These are phyloP conservation scores for Metrosideros polymorpha DNA, from an alignment of 441 rosid species.

Conservation along the genomic window DNA sequence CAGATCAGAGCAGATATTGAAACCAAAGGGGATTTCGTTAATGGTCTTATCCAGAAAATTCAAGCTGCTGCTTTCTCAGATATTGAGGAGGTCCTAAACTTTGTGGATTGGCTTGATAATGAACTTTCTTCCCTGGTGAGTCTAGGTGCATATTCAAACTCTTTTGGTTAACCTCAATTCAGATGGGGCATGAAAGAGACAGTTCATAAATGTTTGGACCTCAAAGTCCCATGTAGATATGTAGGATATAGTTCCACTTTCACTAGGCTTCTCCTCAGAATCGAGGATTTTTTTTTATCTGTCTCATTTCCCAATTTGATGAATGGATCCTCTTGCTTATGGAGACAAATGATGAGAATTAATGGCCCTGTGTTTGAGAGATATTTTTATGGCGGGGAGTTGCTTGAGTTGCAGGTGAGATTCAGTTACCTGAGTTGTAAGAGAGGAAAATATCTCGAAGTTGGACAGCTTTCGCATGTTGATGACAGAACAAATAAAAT, in stretches of 20 bases:
- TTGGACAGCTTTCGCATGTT: neutral
- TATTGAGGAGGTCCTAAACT: slow-evolving; percentile 67
- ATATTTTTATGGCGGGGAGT: neutral
- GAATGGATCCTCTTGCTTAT: neutral
- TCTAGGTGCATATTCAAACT: slow-evolving; percentile 4
- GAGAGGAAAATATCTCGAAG: neutral
- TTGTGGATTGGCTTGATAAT: slow-evolving; percentile 73
- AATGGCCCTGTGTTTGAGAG: neutral
- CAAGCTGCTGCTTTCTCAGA: slow-evolving; percentile 51
- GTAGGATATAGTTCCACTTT: neutral
- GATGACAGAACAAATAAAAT: neutral
- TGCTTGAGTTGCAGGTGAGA: neutral
- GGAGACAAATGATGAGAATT: neutral
- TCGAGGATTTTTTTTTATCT: neutral
- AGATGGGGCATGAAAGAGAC: neutral
- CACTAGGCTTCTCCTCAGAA: neutral
- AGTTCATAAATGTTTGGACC: neutral
- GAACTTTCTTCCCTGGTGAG: slow-evolving; percentile 77
- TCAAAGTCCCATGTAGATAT: neutral
- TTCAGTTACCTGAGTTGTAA: neutral
- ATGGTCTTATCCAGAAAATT: slow-evolving; percentile 65
- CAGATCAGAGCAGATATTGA: slow-evolving; percentile 81
- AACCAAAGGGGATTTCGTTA: slow-evolving; percentile 75
- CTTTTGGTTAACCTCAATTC: neutral
- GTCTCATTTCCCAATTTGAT: neutral